A percentile compares a stretch with the other conserved stretches of the same genome.
Conservation (phyloP, 768 basidiomycete genomes). For the Tubosaeta sp. region DNA sequence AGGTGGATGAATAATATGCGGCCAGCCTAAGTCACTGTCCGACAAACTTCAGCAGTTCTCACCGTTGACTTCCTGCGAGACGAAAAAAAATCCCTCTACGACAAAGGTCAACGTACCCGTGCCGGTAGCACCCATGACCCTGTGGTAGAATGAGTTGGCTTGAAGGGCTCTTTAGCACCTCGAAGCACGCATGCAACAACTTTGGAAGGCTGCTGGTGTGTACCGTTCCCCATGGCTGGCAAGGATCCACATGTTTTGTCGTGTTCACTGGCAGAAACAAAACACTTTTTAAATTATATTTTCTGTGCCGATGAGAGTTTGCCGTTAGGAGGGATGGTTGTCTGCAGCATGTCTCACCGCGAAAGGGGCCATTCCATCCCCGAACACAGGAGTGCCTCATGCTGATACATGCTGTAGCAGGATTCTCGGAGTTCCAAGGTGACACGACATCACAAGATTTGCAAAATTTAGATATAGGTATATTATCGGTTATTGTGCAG, state of each 20-base stretch:
- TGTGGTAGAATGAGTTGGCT: not conserved
- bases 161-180: not conserved
- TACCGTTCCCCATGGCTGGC: not conserved
- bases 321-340: no score
- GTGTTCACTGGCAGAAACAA: not conserved
- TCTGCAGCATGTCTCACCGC: no score
- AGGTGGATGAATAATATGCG: conserved; percentile 1
- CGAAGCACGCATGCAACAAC: conserved; percentile 2
- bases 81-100: no score
- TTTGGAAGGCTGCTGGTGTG: not conserved
- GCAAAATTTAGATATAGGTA: no score
- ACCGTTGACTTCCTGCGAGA: conserved; percentile 10
- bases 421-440: no score
- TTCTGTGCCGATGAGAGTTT: not conserved
- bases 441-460: no score
- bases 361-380: no score
- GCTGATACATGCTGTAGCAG: no score
- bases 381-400: no score
- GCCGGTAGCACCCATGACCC: conserved; percentile 9
- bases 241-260: not conserved
- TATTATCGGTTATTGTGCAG: no score
- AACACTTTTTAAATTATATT: conserved; percentile 1
- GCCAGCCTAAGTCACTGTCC: not conserved
- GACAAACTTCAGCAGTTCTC: not conserved
- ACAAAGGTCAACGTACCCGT: conserved; percentile 2